Evolutionary conservation across 768 basidiomycete genomes (phyloP).

Genomic region (Hydnum rufescens): DNA sequence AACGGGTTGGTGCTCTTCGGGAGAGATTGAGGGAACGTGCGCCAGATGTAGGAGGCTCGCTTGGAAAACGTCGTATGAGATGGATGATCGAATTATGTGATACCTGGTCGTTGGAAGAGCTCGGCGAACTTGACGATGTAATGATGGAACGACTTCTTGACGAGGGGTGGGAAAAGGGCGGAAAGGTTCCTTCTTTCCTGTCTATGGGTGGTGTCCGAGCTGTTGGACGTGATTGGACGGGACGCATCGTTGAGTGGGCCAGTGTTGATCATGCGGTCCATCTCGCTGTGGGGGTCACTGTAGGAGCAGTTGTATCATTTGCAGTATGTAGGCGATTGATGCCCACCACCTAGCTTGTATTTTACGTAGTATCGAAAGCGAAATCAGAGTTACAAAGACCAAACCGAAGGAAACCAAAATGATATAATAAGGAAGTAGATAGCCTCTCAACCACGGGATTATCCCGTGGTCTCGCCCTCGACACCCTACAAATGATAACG

Average conservation of each 20-base stretch:
- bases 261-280: background rate
- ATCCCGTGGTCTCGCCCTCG: too few species aligned
- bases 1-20: slow-evolving; percentile 58
- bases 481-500: too few species aligned
- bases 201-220: background rate
- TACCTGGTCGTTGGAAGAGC: slow-evolving; percentile 65
- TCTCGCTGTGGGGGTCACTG: background rate
- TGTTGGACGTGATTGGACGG: background rate
- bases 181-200: slow-evolving; percentile 5
- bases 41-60: slow-evolving; percentile 59
- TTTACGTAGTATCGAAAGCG: too few species aligned
- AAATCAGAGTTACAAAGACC: too few species aligned
- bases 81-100: slow-evolving; percentile 87
- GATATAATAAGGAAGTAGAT: too few species aligned
- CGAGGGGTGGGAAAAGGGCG: slow-evolving; percentile 65
- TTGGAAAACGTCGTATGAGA: slow-evolving; percentile 66
- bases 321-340: slow-evolving; percentile 1
- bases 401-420: too few species aligned
- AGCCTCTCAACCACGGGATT: too few species aligned
- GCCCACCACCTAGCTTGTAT: background rate
- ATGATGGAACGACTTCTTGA: slow-evolving; percentile 49
- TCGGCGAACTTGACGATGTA: slow-evolving; percentile 45
- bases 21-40: slow-evolving; percentile 53
- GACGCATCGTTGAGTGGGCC: background rate
- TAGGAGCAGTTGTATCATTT: slow-evolving; percentile 6